Evolutionary conservation across 371 early-diverging fungal genomes (phyloP), one percentile per base, ranked within the genome.

Genomic region (Mycotypha africana): DNA sequence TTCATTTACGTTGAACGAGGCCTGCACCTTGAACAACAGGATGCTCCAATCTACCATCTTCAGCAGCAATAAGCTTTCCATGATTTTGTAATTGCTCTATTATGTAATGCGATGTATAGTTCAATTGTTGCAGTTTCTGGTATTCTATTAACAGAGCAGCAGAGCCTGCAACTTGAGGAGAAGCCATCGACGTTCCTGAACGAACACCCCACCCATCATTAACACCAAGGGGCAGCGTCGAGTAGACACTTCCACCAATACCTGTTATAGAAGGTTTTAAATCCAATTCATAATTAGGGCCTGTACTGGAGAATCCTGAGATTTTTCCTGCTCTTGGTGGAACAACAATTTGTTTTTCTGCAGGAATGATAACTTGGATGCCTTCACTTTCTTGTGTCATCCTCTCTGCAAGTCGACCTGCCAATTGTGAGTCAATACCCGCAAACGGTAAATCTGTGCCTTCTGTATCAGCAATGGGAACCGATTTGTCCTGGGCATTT

Each of bases 21-120:
- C 93, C 93, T 36, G 86, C 78, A 15, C 93, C 93, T 58, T 89
- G 86, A 19, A 62, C 47, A 25, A 56, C 60, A 32, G 74, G 67
- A 46, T 70, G 67, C 7, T 74, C 55, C 34, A 56, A 57, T 7
- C 42, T n/a, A 24, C 26, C n/a, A 25, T 64, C 53, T 12, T 46
- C 42, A 20, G 49, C 25, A 30, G 57, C 49, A 7, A 33, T 33
- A 33, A 48, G 49, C n/a, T 47, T 43, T 24, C 76, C 81, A 22
- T 67, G 67, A 60, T 82, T 87, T 44, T 74, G 68, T 38, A 74
- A 58, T 22, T 65, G 53, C 30, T 66, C 62, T 38, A 40, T 51
- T 8, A 66, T 33, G 49, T 39, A 62, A 7, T 22, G 12, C 14
- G 48, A 41, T 9, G 42, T 17, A 10, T 64, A 55, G 11, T 41